Percentiles rank a stretch among this genome's conserved stretches.
Conservation (phyloP, 768 basidiomycete genomes). For the Clitopilus passeckerianus region DNA sequence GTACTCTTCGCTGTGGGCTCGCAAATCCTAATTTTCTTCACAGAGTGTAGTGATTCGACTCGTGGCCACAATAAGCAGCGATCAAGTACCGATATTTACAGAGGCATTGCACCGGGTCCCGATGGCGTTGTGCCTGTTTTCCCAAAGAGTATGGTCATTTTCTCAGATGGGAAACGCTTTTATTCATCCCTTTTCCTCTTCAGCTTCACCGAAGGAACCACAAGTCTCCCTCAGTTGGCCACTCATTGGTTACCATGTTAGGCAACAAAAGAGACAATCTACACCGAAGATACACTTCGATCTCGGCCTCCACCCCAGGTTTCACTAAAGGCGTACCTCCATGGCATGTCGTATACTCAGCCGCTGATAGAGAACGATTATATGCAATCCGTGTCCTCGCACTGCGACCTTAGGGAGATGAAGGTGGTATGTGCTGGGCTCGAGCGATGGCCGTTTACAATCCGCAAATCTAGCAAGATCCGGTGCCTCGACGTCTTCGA, state of each 20-base stretch:
- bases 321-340: conserved; percentile 9
- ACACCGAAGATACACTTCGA: conserved; percentile 44
- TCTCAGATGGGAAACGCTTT: not conserved
- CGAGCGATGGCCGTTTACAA: conserved; percentile 33
- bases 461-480: conserved; percentile 38
- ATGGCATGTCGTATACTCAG: conserved; percentile 21
- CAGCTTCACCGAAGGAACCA: conserved; percentile 33
- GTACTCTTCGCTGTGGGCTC: no score
- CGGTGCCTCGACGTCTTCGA: conserved; percentile 55
- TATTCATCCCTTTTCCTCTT: not conserved
- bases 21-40: no score
- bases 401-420: conserved; percentile 42
- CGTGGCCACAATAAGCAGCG: not conserved
- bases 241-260: conserved; percentile 32
- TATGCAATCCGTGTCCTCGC: conserved; percentile 34
- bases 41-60: not conserved
- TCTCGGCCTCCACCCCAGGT: conserved; percentile 35
- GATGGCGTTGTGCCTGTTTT: not conserved
- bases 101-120: not conserved
- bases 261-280: conserved; percentile 17
- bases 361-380: conserved; percentile 25
- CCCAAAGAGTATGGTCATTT: not conserved
- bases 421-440: conserved; percentile 37
- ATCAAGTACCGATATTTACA: not conserved
- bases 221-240: conserved; percentile 44